A percentile compares a stretch with the other conserved stretches of the same genome.
phyloP scores from a whole-genome alignment of 768 basidiomycete species.

The Leccinum disarticulatum region DNA sequence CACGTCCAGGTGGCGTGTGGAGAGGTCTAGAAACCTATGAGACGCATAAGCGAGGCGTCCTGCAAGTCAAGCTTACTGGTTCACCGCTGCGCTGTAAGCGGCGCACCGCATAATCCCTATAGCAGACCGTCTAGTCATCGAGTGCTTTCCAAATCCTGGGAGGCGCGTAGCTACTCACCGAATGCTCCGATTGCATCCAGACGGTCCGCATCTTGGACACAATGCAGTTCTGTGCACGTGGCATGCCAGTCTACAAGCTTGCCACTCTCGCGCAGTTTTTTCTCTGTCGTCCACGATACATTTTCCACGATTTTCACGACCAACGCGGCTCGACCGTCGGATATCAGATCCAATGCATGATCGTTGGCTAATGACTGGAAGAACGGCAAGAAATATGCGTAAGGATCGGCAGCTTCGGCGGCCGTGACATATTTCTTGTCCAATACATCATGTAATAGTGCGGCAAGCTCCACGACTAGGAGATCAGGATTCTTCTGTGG shows the following conservation, averaged over 20 bases:
- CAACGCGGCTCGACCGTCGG: slow-evolving; percentile 55
- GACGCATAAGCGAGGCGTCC: not conserved
- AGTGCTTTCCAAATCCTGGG: not conserved
- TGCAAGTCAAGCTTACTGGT: slow-evolving; percentile 37
- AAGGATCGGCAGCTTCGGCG: slow-evolving; percentile 57
- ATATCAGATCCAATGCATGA: slow-evolving; percentile 54
- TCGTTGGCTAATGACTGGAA: slow-evolving; percentile 47
- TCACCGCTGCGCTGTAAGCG: slow-evolving; percentile 57
- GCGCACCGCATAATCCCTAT: slow-evolving; percentile 67
- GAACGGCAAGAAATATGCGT: slow-evolving; percentile 65
- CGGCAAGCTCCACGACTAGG: slow-evolving; percentile 76
- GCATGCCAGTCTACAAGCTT: slow-evolving; percentile 67
- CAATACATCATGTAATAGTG: slow-evolving; percentile 85
- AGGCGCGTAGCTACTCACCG: slow-evolving; percentile 40
- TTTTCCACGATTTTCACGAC: slow-evolving; percentile 69
- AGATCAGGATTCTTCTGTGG: slow-evolving; percentile 56
- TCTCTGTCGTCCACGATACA: slow-evolving; percentile 86
- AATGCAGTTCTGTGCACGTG: slow-evolving; percentile 73
- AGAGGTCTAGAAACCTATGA: slow-evolving; percentile 36
- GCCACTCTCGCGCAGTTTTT: slow-evolving; percentile 54
- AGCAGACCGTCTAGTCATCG: not conserved
- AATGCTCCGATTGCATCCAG: slow-evolving; percentile 83
- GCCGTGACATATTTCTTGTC: slow-evolving; percentile 81
- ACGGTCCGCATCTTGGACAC: slow-evolving; percentile 78
- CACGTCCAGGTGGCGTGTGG: slow-evolving; percentile 47